Base-by-base conservation (phyloP, 805 yeast species). In the Kodamaea hsintzibuensis region DNA sequence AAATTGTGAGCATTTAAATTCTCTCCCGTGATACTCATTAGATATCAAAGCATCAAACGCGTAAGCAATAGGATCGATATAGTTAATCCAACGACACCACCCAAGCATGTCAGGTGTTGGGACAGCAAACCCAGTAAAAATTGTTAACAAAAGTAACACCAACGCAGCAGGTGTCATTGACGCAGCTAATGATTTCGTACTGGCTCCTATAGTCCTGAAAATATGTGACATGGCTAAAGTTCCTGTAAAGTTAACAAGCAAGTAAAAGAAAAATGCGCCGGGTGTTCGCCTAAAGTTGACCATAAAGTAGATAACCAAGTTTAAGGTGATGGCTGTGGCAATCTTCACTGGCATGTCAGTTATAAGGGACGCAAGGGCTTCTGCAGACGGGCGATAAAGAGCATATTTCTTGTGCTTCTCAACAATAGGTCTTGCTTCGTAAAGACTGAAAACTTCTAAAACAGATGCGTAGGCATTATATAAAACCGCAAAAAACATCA, bases 351-450 rank as follows among this genome's bases (percentile, higher is more conserved):
- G 92, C 55, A 88, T 67, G 49, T 83, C 86, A 2, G 89, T 78
- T 3, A 86, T 55, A 46, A 84, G 73, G 4, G 83, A 73, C 0
- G 90, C 85, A 3, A 88, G 60, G 0, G 90, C 88, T 62, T 88
- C 93, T 2, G 89, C 84, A 12, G 90, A 79, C 2, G 92, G 91
- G 55, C 84, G 83, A 65, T 86, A 89, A 54, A 88, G 78, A 0
- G 90, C 84, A 60, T 85, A 89, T 48, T 80, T 78, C 62, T 85
- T 84, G 65, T 89, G 96, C 63, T 89, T 88, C 60, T 80, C 81
- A 25, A 86, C 78, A 57, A 89, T 82, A 27, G 86, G 83, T 71
- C 88, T 82, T 53, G 80, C 81, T 55, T 82, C 81, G 61, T 82
- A 85, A 53, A 84, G 71, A 8, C 80, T 67, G 62, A 85, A 76